phyloP scores from a whole-genome alignment of 2,329 filamentous ascomycete species.

The Phoma sp. region DNA sequence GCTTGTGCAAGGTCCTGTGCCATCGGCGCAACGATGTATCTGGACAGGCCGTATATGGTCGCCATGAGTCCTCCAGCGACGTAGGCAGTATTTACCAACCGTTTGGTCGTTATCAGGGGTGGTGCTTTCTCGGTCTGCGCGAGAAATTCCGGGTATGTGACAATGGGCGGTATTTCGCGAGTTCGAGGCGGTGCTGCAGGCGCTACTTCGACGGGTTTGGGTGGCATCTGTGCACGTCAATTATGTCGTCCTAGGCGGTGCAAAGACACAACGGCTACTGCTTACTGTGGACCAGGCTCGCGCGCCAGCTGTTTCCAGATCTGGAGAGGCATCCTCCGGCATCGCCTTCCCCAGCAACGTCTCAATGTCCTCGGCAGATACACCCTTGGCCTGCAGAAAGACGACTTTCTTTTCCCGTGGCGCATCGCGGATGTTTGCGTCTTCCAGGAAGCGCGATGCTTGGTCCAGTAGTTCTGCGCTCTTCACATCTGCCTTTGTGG shows the following conservation, averaged over 20 bases:
- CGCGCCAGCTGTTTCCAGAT: constrained; percentile 32
- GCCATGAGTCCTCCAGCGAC: constrained; percentile 62
- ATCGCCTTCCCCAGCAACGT: constrained; percentile 59
- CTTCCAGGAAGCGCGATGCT: constrained; percentile 76
- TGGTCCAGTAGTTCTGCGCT: constrained; percentile 60
- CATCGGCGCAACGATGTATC: constrained; percentile 71
- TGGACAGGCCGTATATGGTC: constrained; percentile 72
- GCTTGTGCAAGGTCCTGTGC: constrained; percentile 59
- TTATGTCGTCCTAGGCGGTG: not conserved
- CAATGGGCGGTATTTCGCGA: constrained; percentile 64
- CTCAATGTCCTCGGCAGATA: constrained; percentile 71
- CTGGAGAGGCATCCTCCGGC: constrained; percentile 18
- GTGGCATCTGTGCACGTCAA: constrained; percentile 27
- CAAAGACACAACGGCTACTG: not conserved
- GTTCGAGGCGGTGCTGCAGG: constrained; percentile 28
- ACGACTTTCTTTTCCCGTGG: constrained; percentile 74
- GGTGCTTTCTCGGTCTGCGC: constrained; percentile 64
- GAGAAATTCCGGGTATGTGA: constrained; percentile 72
- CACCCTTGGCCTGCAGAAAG: constrained; percentile 80
- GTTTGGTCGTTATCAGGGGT: constrained; percentile 64
- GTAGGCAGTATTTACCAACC: constrained; percentile 64
- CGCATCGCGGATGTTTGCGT: constrained; percentile 73
- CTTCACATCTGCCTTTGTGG: constrained; percentile 10
- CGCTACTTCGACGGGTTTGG: constrained; percentile 19
- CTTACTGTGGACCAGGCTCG: constrained; percentile 40